Conservation (phyloP, 148 eudicot genomes). For the Fallopia convolvulus region DNA sequence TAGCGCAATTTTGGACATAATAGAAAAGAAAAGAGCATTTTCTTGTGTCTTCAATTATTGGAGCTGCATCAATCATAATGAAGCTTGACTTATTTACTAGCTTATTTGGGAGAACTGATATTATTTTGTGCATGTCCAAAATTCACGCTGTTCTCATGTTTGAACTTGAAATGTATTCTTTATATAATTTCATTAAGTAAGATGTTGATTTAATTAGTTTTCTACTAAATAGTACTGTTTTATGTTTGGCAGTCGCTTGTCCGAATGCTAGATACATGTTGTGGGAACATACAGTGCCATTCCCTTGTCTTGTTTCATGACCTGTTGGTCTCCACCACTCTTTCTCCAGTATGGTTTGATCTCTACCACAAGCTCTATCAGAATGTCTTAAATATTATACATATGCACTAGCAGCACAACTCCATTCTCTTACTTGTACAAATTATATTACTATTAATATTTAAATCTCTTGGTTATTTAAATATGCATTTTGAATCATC, state of each 20-base stretch:
- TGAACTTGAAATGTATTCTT: too few species aligned
- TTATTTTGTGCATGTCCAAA: too few species aligned
- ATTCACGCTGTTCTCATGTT: not conserved
- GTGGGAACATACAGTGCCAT: constrained; percentile 52
- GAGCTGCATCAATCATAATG: not conserved
- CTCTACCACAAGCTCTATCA: constrained; percentile 9
- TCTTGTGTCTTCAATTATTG: not conserved
- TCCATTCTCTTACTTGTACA: not conserved
- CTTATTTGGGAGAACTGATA: not conserved
- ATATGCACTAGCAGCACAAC: not conserved
- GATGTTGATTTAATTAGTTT: not conserved
- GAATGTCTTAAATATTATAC: not conserved
- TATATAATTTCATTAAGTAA: too few species aligned
- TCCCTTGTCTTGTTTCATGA: constrained; percentile 88
- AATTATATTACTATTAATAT: not conserved
- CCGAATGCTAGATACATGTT: constrained; percentile 60
- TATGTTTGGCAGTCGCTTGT: constrained; percentile 64
- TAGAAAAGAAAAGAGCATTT: not conserved
- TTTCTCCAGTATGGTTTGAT: constrained; percentile 65
- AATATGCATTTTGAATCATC: not conserved
- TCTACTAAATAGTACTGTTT: not conserved
- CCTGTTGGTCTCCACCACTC: constrained; percentile 79
- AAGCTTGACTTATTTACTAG: not conserved
- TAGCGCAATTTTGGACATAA: not conserved
- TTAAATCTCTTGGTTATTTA: not conserved